These are phyloP conservation scores for Lichtheimia ramosa DNA, from an alignment of 371 early-diverging fungal genomes.

Conservation along the genomic window DNA sequence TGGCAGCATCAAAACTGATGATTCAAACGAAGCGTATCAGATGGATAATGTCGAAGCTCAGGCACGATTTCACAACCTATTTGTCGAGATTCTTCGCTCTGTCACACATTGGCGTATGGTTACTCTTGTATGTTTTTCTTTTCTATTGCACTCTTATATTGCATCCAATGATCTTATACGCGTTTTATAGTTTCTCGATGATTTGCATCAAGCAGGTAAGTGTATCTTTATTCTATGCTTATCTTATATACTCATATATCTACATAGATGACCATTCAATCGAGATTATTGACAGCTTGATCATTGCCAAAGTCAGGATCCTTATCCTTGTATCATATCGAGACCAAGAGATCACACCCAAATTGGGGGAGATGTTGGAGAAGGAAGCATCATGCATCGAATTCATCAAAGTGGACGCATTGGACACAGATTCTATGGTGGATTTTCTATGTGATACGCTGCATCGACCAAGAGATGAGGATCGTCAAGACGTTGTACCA, in stretches of 20 bases:
- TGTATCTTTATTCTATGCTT: background rate
- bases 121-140: constrained; percentile 32
- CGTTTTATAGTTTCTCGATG: constrained; percentile 37
- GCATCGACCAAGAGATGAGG: constrained; percentile 23
- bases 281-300: constrained; percentile 36
- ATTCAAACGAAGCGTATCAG: constrained; percentile 15
- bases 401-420: constrained; percentile 22
- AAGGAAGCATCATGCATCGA: constrained; percentile 26
- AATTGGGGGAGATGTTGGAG: constrained; percentile 18
- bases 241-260: background rate
- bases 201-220: constrained; percentile 39
- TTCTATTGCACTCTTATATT: background rate
- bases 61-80: constrained; percentile 34
- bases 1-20: constrained; percentile 12
- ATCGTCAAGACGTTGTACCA: constrained; percentile 24
- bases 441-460: constrained; percentile 37
- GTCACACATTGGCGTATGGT: constrained; percentile 43
- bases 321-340: constrained; percentile 34
- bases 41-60: constrained; percentile 39
- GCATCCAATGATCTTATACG: background rate
- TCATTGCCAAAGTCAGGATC: constrained; percentile 28
- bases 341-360: constrained; percentile 30
- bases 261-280: constrained; percentile 36
- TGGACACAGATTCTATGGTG: constrained; percentile 34
- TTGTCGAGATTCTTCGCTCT: constrained; percentile 40